Evolutionary conservation across 495 filamentous ascomycete species (phyloP).

Genomic region (Tuber microsphaerosporum): DNA sequence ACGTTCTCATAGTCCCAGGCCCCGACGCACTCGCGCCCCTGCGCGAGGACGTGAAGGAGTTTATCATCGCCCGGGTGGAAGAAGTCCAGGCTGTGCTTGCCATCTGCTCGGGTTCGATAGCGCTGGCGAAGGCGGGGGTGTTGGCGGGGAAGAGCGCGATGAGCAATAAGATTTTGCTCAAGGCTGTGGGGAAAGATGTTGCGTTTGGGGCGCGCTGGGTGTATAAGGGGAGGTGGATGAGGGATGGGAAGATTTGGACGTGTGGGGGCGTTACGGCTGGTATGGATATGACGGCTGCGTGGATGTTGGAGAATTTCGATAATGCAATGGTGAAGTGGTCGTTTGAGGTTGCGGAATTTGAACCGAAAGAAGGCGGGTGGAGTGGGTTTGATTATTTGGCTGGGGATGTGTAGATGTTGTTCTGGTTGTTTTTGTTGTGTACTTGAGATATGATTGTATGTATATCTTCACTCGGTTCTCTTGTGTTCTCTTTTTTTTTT

Average conservation of each 20-base stretch:
- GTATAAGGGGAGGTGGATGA: slow-evolving; percentile 49
- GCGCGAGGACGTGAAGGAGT: slow-evolving; percentile 5
- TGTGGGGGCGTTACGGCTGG: slow-evolving; percentile 39
- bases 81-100: slow-evolving; percentile 43
- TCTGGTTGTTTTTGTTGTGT: no score
- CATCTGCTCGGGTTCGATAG: slow-evolving; percentile 47
- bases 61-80: slow-evolving; percentile 11
- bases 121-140: slow-evolving; percentile 46
- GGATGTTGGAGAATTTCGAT: slow-evolving; percentile 34
- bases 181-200: slow-evolving; percentile 3
- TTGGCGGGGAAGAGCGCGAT: slow-evolving; percentile 49
- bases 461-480: no score
- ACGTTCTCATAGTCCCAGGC: slow-evolving; percentile 20
- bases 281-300: slow-evolving; percentile 41
- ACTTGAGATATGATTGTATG: no score
- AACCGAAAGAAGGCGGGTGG: slow-evolving; percentile 16
- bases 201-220: slow-evolving; percentile 37
- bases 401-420: no score
- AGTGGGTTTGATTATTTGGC: slow-evolving; percentile 16
- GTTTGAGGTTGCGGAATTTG: slow-evolving; percentile 22
- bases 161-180: slow-evolving; percentile 38
- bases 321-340: slow-evolving; percentile 26
- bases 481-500: no score
- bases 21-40: slow-evolving; percentile 11
- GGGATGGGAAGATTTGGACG: slow-evolving; percentile 46